Percentiles rank a stretch among this genome's conserved stretches.
These are phyloP conservation scores for Orbilia oligospora DNA, from an alignment of 2,329 filamentous ascomycete genomes.

Conservation along the genomic window DNA sequence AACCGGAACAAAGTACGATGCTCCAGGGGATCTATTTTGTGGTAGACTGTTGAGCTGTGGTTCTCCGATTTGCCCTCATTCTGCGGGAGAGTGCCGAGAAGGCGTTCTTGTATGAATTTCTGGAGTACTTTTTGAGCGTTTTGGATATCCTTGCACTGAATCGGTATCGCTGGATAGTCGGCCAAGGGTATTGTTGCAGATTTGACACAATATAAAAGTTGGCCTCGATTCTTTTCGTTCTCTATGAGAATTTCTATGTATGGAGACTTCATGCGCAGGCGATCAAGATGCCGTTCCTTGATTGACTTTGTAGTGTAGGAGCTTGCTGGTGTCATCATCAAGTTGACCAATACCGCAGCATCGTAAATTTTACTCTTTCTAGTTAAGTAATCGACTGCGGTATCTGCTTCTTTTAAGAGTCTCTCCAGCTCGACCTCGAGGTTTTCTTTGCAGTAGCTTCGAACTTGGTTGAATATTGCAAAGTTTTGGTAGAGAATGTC, in stretches of 20 bases:
- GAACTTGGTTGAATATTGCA: not conserved
- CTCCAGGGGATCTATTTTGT: slow-evolving; percentile 28
- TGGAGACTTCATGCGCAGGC: not conserved
- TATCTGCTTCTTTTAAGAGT: slow-evolving; percentile 3
- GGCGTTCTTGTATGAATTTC: not conserved
- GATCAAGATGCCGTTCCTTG: not conserved
- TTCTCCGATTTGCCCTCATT: not conserved
- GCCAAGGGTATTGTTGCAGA: slow-evolving; percentile 11
- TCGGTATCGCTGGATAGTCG: not conserved
- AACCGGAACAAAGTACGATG: slow-evolving; percentile 24
- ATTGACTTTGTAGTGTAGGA: slow-evolving; percentile 38
- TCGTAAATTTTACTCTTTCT: slow-evolving; percentile 15
- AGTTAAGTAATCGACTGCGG: slow-evolving; percentile 14
- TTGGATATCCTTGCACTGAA: not conserved
- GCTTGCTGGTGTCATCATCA: slow-evolving; percentile 5
- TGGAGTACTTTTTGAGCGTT: not conserved
- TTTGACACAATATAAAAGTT: slow-evolving; percentile 20
- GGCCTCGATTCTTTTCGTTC: slow-evolving; percentile 29
- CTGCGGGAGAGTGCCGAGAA: not conserved
- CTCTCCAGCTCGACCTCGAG: slow-evolving; percentile 16
- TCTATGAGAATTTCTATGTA: not conserved
- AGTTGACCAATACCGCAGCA: not conserved
- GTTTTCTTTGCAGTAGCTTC: not conserved
- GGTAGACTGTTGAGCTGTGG: not conserved
- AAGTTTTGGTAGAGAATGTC: slow-evolving; percentile 12